Evolutionary conservation across 371 early-diverging fungal species (phyloP), one percentile per base, ranked within the genome.

Genomic region (Syncephalis fuscata): DNA sequence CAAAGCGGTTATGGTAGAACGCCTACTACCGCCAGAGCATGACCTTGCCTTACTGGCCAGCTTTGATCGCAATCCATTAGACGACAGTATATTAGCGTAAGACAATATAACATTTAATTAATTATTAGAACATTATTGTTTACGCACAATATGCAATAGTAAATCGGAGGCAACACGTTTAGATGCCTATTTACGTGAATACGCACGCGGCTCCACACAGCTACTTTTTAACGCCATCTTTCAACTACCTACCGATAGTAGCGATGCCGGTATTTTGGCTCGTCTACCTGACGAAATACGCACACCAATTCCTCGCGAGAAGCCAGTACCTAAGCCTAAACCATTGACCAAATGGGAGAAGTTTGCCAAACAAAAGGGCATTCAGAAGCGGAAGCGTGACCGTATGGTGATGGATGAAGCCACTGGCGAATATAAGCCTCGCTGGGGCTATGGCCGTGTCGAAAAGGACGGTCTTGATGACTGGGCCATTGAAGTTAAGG

Each of bases 321-420:
- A 94, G 65, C 89, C 86, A 19, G 70, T 69, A 52, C 92, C 94
- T 46, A 85, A 84, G 65, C 81, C 74, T 37, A 85, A 84, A 60
- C 76, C 85, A 24, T 62, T 76, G 66, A 98, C 99, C 4, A 80
- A 89, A 57, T 99, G 99, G 99, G 98, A 99, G 69, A 85, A 85
- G 73, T 99, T 99, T 68, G 99, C 99, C 51, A 84, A 89, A 63
- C 71, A 74, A 54, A 99, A 98, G 73, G 97, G 97, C 20, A 97
- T 99, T 57, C 74, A 78, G 61, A 92, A 90, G 52, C 75, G 66
- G 60, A 92, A 92, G 66, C 78, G 78, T 60, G 73, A 76, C 3
- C 70, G 81, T 14, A 76, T 85, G 74, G 87, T 79, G 39, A 94
- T 59, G 60, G 89, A 96, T 60, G 97, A 97, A 51, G 81, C 70